Percentiles rank a stretch among this genome's conserved stretches.
phyloP scores from a whole-genome alignment of 768 basidiomycete species.

The Tricholoma bakamatsutake region DNA sequence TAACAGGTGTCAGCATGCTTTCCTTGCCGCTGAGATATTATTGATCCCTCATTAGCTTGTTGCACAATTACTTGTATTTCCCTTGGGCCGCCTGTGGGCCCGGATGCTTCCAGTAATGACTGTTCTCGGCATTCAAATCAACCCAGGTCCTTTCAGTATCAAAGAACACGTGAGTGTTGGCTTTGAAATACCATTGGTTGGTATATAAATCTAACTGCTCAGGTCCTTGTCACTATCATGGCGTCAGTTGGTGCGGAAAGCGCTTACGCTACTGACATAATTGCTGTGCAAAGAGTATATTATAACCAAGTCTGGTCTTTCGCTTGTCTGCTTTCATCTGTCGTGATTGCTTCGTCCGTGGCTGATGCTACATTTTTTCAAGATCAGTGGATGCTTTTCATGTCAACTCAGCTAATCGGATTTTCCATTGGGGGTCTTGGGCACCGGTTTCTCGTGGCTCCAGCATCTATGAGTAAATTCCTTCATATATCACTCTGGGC shows the following conservation, averaged over 20 bases:
- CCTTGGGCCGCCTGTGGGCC: conserved; percentile 65
- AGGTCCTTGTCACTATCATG: conserved; percentile 68
- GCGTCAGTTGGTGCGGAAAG: conserved; percentile 47
- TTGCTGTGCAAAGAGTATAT: conserved; percentile 67
- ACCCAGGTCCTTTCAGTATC: conserved; percentile 72
- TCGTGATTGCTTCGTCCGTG: not conserved
- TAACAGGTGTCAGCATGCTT: conserved; percentile 39
- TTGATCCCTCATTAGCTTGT: conserved; percentile 37
- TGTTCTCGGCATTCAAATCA: conserved; percentile 56
- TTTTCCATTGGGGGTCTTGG: conserved; percentile 52
- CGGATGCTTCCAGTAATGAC: conserved; percentile 44
- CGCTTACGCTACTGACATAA: conserved; percentile 64
- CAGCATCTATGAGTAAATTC: conserved; percentile 54
- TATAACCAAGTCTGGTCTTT: conserved; percentile 58
- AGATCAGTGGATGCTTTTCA: conserved; percentile 58
- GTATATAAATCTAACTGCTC: not conserved
- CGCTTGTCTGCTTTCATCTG: conserved; percentile 22
- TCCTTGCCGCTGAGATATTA: not conserved
- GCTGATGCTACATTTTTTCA: not conserved
- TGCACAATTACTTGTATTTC: conserved; percentile 67
- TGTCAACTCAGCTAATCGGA: conserved; percentile 70
- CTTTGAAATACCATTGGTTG: not conserved
- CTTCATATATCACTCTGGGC: not conserved
- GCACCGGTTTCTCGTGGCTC: conserved; percentile 59
- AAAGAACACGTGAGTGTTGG: conserved; percentile 47